phyloP scores from a whole-genome alignment of 2,329 filamentous ascomycete species.

The Nemania serpens region DNA sequence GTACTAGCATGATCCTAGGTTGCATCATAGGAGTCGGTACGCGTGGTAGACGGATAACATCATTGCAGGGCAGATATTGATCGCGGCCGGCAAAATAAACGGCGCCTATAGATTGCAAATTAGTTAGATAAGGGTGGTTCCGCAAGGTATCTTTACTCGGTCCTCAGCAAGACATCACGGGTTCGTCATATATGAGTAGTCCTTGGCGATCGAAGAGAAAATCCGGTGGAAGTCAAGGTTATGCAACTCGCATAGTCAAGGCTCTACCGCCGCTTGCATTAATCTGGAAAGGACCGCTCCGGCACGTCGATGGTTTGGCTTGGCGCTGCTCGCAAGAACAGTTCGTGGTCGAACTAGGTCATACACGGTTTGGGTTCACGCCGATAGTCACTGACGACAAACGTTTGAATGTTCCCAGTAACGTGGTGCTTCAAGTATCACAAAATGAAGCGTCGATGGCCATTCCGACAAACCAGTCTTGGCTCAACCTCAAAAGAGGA shows the following conservation, averaged over 20 bases:
- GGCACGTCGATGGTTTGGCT: conserved; percentile 19
- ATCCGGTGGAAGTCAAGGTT: conserved; percentile 13
- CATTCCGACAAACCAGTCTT: conserved; percentile 4
- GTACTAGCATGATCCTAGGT: conserved; percentile 13
- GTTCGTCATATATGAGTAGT: background rate
- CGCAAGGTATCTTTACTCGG: background rate
- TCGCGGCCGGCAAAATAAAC: conserved; percentile 23
- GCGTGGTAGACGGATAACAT: conserved; percentile 17
- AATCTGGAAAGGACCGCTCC: conserved; percentile 6
- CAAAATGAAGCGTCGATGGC: background rate
- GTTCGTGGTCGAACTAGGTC: conserved; percentile 16
- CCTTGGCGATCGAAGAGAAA: conserved; percentile 9
- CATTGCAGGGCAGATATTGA: conserved; percentile 23
- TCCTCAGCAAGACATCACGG: conserved; percentile 1
- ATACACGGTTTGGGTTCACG: conserved; percentile 5
- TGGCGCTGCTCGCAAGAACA: background rate
- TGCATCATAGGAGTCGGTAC: conserved; percentile 3
- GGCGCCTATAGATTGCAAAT: conserved; percentile 17
- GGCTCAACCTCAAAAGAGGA: conserved; percentile 5
- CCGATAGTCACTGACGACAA: conserved; percentile 20
- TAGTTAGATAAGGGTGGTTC: conserved; percentile 9
- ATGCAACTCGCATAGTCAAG: conserved; percentile 24
- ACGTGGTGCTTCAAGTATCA: background rate
- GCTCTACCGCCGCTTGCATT: conserved; percentile 12
- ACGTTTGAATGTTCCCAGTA: conserved; percentile 8